Evolutionary conservation across 805 yeast genomes (phyloP).

Genomic region (Schizosaccharomyces lindneri): DNA sequence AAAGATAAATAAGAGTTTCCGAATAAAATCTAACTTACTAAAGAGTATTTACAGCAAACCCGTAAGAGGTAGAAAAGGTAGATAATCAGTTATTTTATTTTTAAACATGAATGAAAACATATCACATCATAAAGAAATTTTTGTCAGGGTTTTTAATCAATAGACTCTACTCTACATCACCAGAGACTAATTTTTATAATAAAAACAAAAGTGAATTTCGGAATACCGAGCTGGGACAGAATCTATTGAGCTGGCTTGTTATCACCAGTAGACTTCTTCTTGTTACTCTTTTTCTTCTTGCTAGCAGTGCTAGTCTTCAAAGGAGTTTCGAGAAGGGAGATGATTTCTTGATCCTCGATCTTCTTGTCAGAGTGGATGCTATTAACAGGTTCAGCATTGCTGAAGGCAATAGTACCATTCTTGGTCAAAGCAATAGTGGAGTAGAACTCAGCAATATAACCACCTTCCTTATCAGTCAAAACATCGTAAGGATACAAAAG

Average conservation of each 20-base stretch:
- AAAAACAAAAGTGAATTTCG: no score
- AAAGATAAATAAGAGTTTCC: no score
- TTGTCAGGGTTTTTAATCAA: no score
- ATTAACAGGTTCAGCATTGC: slow-evolving; percentile 22
- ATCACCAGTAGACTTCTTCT: slow-evolving; percentile 4
- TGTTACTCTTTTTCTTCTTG: slow-evolving; percentile 19
- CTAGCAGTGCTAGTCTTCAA: slow-evolving; percentile 21
- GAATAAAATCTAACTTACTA: no score
- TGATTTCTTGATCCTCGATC: slow-evolving; percentile 26
- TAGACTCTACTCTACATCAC: no score
- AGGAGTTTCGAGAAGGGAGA: slow-evolving; percentile 24
- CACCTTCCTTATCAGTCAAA: slow-evolving; percentile 37
- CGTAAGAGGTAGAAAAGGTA: no score
- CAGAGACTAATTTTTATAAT: no score
- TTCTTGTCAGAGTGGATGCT: slow-evolving; percentile 31
- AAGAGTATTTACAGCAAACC: no score
- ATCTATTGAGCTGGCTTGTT: background rate
- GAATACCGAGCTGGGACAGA: no score
- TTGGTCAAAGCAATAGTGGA: slow-evolving; percentile 54
- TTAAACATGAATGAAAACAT: no score
- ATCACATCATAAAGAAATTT: no score
- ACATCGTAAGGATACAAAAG: slow-evolving; percentile 46
- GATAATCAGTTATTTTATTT: no score
- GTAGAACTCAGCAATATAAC: slow-evolving; percentile 43
- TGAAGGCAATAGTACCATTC: slow-evolving; percentile 41